phyloP scores from a whole-genome alignment of 2,329 filamentous ascomycete species.

The Calonectria henricotiae region DNA sequence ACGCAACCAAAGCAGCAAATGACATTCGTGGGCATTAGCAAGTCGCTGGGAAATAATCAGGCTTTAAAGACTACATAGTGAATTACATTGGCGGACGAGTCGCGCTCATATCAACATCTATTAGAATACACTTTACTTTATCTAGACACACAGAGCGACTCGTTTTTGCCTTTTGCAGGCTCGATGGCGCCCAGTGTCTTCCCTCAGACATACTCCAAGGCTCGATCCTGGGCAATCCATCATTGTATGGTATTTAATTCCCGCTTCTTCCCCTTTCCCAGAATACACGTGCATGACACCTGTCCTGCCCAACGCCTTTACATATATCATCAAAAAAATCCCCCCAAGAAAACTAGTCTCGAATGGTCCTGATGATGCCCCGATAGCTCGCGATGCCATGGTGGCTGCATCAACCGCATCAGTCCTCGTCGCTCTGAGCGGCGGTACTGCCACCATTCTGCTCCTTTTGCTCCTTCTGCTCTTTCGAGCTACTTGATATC shows the following conservation, averaged over 20 bases:
- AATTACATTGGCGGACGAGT: slow-evolving; percentile 16
- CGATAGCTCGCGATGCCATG: slow-evolving; percentile 21
- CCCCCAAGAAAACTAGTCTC: slow-evolving; percentile 41
- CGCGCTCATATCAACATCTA: slow-evolving; percentile 57
- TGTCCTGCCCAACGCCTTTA: slow-evolving; percentile 53
- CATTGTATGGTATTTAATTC: slow-evolving; percentile 53
- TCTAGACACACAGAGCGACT: slow-evolving; percentile 55
- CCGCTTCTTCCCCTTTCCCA: slow-evolving; percentile 47
- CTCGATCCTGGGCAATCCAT: slow-evolving; percentile 42
- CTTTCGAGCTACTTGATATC: slow-evolving; percentile 63
- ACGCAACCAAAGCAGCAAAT: not conserved
- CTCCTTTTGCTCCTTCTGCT: slow-evolving; percentile 57
- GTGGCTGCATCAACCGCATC: slow-evolving; percentile 40
- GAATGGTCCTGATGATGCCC: slow-evolving; percentile 37
- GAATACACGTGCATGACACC: slow-evolving; percentile 52
- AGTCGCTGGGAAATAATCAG: not conserved
- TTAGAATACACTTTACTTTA: slow-evolving; percentile 61
- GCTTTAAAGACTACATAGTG: slow-evolving; percentile 5
- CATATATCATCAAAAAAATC: slow-evolving; percentile 56
- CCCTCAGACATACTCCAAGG: slow-evolving; percentile 33
- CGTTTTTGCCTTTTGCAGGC: slow-evolving; percentile 44
- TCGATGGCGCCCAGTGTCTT: slow-evolving; percentile 40
- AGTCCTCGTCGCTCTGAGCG: slow-evolving; percentile 71
- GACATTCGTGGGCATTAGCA: not conserved
- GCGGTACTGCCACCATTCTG: slow-evolving; percentile 60